These are phyloP conservation scores for Didymella glomerata DNA, from an alignment of 2,329 filamentous ascomycete species.

Conservation along the genomic window DNA sequence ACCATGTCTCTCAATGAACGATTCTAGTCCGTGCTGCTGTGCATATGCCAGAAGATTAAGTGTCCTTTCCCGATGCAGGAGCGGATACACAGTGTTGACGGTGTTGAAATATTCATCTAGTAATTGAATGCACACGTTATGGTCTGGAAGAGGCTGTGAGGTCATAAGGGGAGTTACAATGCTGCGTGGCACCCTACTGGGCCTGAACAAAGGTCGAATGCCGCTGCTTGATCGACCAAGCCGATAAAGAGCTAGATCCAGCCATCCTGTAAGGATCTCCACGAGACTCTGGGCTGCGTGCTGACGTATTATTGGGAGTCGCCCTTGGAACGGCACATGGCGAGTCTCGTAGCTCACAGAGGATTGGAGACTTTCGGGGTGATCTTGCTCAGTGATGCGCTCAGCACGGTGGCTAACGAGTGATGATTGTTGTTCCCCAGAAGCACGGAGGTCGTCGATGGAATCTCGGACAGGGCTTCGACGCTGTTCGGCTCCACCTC, in stretches of 20 bases:
- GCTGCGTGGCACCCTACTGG: background rate
- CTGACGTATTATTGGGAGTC: background rate
- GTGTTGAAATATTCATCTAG: background rate
- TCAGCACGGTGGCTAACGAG: background rate
- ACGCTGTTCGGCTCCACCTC: background rate
- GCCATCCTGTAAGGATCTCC: background rate
- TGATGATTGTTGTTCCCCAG: background rate
- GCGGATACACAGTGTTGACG: background rate
- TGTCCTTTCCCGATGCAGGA: background rate
- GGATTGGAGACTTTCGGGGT: background rate
- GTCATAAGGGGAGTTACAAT: background rate
- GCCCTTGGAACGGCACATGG: background rate
- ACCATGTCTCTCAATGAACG: background rate
- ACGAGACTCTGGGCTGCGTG: background rate
- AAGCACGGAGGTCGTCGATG: background rate
- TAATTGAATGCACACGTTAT: background rate
- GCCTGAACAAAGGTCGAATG: background rate
- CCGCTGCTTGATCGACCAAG: background rate
- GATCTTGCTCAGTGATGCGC: background rate
- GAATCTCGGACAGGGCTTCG: too few relatives aligned
- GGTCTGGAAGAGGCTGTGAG: background rate
- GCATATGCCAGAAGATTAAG: background rate
- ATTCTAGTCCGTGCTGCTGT: background rate
- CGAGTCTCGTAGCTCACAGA: background rate
- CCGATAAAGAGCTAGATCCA: background rate